Conservation (phyloP, 331 rosid genomes). For the Telfairia occidentalis region DNA sequence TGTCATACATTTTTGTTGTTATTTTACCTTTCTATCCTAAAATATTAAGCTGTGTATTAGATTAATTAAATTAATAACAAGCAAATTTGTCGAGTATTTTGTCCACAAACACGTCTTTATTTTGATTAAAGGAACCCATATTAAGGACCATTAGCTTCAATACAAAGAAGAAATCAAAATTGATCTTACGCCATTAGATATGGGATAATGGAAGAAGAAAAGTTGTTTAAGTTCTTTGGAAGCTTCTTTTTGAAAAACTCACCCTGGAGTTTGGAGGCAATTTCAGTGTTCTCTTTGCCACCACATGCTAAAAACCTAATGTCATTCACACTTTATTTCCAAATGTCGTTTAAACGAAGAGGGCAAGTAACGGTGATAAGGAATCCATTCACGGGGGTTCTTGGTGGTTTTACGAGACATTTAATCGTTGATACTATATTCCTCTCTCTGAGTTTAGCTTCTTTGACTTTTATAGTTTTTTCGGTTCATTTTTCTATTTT, state of each 20-base stretch:
- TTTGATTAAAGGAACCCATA: neutral
- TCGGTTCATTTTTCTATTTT: neutral
- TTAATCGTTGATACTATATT: neutral
- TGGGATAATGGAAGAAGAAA: too few species aligned
- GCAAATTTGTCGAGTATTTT: neutral
- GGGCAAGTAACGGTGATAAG: neutral
- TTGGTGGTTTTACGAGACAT: neutral
- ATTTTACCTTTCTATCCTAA: neutral
- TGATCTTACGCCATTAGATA: neutral
- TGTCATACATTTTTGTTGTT: slow-evolving; percentile 1
- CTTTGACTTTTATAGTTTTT: neutral
- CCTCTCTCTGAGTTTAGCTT: neutral
- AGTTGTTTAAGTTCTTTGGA: too few species aligned
- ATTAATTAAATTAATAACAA: neutral
- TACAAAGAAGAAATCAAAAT: neutral
- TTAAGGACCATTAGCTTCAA: neutral
- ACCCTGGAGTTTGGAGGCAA: neutral
- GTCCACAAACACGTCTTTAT: neutral
- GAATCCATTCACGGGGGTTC: neutral
- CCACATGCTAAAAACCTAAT: neutral
- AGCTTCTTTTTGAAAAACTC: neutral
- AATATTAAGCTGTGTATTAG: neutral
- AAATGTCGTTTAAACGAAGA: neutral
- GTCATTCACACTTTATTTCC: neutral
- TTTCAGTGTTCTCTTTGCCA: neutral